Evolutionary conservation across 2,329 filamentous ascomycete genomes (phyloP).

Genomic region (Raffaelea arxii): DNA sequence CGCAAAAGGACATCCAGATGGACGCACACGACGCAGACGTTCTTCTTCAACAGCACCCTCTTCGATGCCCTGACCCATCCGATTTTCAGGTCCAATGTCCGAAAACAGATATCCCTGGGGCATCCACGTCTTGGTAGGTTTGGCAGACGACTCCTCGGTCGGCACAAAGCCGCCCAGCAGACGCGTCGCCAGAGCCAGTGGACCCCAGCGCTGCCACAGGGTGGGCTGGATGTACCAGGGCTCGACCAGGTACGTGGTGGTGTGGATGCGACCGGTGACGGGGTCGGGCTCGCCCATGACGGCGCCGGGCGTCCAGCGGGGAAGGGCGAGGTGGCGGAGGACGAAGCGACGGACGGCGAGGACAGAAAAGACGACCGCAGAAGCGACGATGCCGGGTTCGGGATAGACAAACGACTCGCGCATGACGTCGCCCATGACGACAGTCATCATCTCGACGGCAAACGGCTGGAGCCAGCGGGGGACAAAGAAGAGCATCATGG

Average conservation of each 20-base stretch:
- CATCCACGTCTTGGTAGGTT: constrained; percentile 32
- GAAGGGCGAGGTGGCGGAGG: constrained; percentile 49
- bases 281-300: constrained; percentile 37
- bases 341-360: constrained; percentile 44
- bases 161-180: constrained; percentile 35
- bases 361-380: constrained; percentile 31
- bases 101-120: constrained; percentile 43
- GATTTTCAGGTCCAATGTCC: constrained; percentile 52
- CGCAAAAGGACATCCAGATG: constrained; percentile 37
- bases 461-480: constrained; percentile 35
- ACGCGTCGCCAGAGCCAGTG: constrained; percentile 37
- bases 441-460: constrained; percentile 40
- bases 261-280: constrained; percentile 41
- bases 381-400: constrained; percentile 28
- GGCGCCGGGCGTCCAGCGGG: constrained; percentile 36
- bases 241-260: constrained; percentile 44
- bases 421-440: constrained; percentile 55
- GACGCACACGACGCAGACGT: constrained; percentile 25
- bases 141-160: constrained; percentile 26
- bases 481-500: constrained; percentile 48
- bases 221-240: constrained; percentile 57
- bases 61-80: constrained; percentile 41
- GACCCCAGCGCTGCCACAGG: constrained; percentile 54
- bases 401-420: constrained; percentile 51
- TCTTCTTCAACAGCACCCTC: constrained; percentile 31